Percentiles rank a stretch among this genome's conserved stretches.
Evolutionary conservation across 2,329 filamentous ascomycete genomes (phyloP).

Genomic region (Trichoderma sp.): DNA sequence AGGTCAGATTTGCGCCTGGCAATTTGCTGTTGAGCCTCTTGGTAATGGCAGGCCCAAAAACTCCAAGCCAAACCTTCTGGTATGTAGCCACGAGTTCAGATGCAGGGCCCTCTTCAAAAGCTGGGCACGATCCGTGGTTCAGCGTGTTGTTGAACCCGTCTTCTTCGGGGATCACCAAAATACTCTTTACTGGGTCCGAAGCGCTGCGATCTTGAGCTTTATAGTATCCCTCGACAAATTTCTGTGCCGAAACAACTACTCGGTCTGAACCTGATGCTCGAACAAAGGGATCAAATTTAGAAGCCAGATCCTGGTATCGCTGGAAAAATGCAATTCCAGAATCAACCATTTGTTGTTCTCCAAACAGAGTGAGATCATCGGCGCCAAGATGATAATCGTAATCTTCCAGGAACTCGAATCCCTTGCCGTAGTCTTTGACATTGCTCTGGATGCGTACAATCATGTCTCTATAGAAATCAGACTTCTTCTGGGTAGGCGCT

Average conservation of each 20-base stretch:
- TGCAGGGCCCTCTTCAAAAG: conserved; percentile 62
- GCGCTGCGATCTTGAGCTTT: conserved; percentile 35
- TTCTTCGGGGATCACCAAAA: conserved; percentile 70
- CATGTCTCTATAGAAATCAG: conserved; percentile 59
- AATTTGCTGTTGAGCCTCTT: conserved; percentile 67
- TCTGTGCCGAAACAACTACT: conserved; percentile 70
- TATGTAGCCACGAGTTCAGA: conserved; percentile 48
- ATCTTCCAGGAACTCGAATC: conserved; percentile 67
- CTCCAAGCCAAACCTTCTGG: conserved; percentile 56
- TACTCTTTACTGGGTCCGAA: conserved; percentile 49
- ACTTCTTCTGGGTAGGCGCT: conserved; percentile 72
- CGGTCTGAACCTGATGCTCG: conserved; percentile 68
- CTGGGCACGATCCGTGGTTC: conserved; percentile 67
- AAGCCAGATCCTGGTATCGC: conserved; percentile 65
- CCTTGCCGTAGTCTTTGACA: conserved; percentile 56
- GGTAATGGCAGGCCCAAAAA: conserved; percentile 68
- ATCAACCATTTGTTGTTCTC: conserved; percentile 66
- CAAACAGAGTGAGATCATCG: conserved; percentile 67
- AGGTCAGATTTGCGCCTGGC: conserved; percentile 62
- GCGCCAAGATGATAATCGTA: conserved; percentile 71
- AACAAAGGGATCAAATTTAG: conserved; percentile 62
- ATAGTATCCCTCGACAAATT: conserved; percentile 75
- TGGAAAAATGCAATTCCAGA: conserved; percentile 74
- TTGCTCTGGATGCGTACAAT: conserved; percentile 63
- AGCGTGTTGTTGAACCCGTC: conserved; percentile 75